Conservation (phyloP, 192 early-diverging fungal genomes). For the Coemansia sp. region DNA sequence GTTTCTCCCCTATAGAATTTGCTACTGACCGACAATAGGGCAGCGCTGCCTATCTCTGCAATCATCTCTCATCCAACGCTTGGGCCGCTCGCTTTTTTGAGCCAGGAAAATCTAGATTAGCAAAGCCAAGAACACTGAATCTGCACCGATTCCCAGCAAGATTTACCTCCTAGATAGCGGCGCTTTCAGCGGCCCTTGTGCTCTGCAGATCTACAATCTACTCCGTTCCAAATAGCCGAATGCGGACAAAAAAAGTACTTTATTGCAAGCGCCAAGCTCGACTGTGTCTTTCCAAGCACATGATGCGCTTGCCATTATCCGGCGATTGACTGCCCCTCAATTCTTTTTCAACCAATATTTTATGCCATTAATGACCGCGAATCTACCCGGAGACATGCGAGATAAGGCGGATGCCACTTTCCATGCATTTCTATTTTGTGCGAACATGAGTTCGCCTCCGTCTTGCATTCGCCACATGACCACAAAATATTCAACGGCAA, state of each 20-base stretch:
- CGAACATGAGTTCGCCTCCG: no score
- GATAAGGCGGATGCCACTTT: neutral
- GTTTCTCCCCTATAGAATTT: neutral
- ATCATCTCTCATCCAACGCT: neutral
- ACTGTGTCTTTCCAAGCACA: neutral
- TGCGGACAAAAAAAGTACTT: neutral
- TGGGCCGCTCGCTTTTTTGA: neutral
- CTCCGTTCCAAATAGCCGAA: slow-evolving; percentile 1
- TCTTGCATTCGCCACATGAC: neutral
- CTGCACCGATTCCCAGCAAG: neutral
- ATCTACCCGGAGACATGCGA: slow-evolving; percentile 8
- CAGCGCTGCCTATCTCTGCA: neutral
- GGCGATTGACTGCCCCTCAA: neutral
- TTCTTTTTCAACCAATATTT: neutral
- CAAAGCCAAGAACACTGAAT: neutral
- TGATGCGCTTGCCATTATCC: neutral
- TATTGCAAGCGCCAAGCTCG: neutral
- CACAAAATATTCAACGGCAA: neutral
- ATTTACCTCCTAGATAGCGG: neutral
- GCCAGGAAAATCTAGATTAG: neutral
- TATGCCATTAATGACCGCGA: neutral
- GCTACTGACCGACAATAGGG: neutral
- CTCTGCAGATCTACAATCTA: neutral
- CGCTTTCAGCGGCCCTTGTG: slow-evolving; percentile 7
- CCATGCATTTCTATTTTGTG: neutral